Percentiles rank a stretch among this genome's conserved stretches.
phyloP scores from a whole-genome alignment of 495 filamentous ascomycete species.

The Massariosphaeria phaeospora region DNA sequence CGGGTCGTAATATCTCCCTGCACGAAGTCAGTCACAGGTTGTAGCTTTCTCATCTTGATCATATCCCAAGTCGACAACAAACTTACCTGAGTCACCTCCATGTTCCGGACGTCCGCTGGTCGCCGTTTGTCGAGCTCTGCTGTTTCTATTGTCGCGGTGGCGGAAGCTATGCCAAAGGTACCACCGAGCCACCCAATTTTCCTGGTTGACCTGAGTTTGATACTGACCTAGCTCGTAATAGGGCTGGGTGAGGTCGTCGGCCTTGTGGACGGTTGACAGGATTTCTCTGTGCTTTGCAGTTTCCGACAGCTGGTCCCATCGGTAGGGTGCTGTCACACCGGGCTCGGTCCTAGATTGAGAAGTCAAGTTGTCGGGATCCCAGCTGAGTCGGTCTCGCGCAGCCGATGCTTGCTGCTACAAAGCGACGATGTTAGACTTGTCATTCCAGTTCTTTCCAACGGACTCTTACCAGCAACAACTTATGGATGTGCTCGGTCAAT shows the following conservation, averaged over 20 bases:
- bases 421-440: constrained; percentile 3
- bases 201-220: constrained; percentile 31
- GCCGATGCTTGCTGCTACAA: constrained; percentile 36
- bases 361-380: constrained; percentile 26
- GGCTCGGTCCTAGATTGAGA: constrained; percentile 16
- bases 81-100: not conserved
- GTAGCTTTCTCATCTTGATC: too few species aligned
- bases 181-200: constrained; percentile 42
- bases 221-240: constrained; percentile 37
- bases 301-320: constrained; percentile 37
- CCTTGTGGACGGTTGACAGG: constrained; percentile 27
- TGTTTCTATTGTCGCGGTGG: constrained; percentile 39
- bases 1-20: not conserved
- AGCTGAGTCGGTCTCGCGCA: constrained; percentile 34
- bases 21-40: too few species aligned
- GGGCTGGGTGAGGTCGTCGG: constrained; percentile 22
- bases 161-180: constrained; percentile 43
- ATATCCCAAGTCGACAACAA: too few species aligned
- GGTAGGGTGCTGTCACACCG: constrained; percentile 32
- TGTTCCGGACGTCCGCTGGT: not conserved
- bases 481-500: constrained; percentile 29
- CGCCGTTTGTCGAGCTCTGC: not conserved
- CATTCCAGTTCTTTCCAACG: not conserved
- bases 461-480: constrained; percentile 36
- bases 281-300: constrained; percentile 39